phyloP scores from a whole-genome alignment of 2,329 filamentous ascomycete genomes.

The Bisporella sp. region DNA sequence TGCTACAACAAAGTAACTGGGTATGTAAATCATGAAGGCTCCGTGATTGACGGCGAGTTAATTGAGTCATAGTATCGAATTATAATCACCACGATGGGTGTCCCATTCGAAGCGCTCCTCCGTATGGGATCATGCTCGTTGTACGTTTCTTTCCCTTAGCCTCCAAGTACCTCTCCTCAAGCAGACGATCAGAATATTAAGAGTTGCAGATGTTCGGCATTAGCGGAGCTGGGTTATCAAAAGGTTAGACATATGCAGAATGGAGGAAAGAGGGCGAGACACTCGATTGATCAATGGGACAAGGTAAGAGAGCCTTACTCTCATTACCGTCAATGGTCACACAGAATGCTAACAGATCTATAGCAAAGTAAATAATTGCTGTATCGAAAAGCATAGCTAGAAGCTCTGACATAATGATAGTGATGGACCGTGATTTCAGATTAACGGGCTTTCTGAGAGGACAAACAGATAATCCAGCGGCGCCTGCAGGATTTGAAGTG shows the following conservation, averaged over 20 bases:
- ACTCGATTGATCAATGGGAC: conserved; percentile 34
- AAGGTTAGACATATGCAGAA: conserved; percentile 32
- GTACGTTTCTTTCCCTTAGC: conserved; percentile 22
- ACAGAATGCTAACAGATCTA: conserved; percentile 17
- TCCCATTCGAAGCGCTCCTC: conserved; percentile 35
- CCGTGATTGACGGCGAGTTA: conserved; percentile 2
- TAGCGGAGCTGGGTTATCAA: conserved; percentile 31
- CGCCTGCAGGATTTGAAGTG: conserved; percentile 33
- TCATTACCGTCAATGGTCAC: background rate
- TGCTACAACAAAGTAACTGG: conserved; percentile 12
- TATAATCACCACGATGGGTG: conserved; percentile 29
- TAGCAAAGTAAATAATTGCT: conserved; percentile 28
- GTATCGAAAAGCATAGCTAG: background rate
- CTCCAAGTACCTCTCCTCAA: background rate
- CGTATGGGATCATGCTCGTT: conserved; percentile 33
- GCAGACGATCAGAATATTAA: conserved; percentile 11
- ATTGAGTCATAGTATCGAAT: conserved; percentile 13
- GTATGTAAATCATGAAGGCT: conserved; percentile 7
- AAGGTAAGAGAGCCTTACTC: conserved; percentile 23
- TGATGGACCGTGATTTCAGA: conserved; percentile 36
- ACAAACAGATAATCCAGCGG: conserved; percentile 30
- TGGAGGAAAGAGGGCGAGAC: conserved; percentile 32
- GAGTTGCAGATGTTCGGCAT: conserved; percentile 32
- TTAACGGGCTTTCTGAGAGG: conserved; percentile 33
- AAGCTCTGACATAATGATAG: conserved; percentile 20